Percentiles rank a stretch among this genome's conserved stretches.
Evolutionary conservation across 2,329 filamentous ascomycete genomes (phyloP).

Genomic region (Polytolypa hystricis): DNA sequence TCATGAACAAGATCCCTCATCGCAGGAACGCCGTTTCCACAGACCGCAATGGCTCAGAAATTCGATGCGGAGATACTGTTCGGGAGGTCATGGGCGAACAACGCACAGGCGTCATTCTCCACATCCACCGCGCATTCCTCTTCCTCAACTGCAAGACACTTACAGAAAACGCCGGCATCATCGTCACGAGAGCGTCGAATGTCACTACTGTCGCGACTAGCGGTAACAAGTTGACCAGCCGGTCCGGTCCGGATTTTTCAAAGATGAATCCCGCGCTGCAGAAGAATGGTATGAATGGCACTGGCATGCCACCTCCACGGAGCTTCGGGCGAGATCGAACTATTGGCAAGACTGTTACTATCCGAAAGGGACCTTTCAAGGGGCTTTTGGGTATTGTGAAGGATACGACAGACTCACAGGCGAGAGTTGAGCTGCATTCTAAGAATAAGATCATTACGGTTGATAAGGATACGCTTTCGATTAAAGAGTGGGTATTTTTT

Average conservation of each 20-base stretch:
- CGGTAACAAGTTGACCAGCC: constrained; percentile 61
- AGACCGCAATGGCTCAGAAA: constrained; percentile 86
- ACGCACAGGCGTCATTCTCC: constrained; percentile 77
- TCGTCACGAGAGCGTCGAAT: constrained; percentile 74
- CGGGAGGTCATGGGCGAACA: constrained; percentile 81
- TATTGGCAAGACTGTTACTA: constrained; percentile 82
- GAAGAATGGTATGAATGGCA: constrained; percentile 48
- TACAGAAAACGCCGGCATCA: constrained; percentile 79
- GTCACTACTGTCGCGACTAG: constrained; percentile 90
- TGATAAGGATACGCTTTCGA: constrained; percentile 66
- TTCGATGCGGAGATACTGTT: constrained; percentile 81
- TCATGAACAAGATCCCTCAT: constrained; percentile 76
- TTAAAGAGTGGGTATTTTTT: constrained; percentile 60
- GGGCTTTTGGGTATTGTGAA: constrained; percentile 91
- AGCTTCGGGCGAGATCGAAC: constrained; percentile 66
- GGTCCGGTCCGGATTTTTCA: constrained; percentile 59
- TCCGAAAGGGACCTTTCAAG: constrained; percentile 81
- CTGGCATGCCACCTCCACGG: constrained; percentile 59
- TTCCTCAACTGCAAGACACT: constrained; percentile 78
- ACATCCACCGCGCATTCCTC: constrained; percentile 85
- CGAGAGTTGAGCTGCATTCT: constrained; percentile 84
- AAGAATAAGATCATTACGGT: constrained; percentile 87
- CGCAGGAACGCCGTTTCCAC: constrained; percentile 80
- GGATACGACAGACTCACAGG: constrained; percentile 76
- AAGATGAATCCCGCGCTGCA: constrained; percentile 89